Evolutionary conservation across 2,329 filamentous ascomycete genomes (phyloP).

Genomic region (Colletotrichum graminicola): DNA sequence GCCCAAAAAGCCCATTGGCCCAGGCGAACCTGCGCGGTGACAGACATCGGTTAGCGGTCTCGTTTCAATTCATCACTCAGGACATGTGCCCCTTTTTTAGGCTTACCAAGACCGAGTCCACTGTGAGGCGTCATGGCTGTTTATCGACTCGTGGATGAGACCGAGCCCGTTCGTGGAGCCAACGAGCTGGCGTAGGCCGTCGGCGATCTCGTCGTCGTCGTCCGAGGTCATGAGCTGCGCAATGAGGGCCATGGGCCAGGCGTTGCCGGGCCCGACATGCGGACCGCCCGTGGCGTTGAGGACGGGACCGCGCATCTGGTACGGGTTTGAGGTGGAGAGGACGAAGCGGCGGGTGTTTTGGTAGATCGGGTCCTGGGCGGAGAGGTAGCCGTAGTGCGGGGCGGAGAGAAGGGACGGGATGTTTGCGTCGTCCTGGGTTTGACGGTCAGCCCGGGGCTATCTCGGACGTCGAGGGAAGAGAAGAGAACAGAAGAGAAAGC

Average conservation of each 20-base stretch:
- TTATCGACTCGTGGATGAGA: constrained; percentile 84
- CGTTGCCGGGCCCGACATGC: constrained; percentile 72
- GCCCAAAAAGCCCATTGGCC: constrained; percentile 90
- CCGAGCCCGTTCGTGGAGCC: constrained; percentile 79
- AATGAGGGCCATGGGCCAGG: constrained; percentile 90
- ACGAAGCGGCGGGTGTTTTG: constrained; percentile 83
- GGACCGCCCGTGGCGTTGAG: constrained; percentile 66
- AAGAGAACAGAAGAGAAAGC: neutral
- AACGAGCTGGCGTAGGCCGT: constrained; percentile 73
- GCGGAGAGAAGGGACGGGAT: constrained; percentile 72
- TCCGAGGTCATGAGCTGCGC: constrained; percentile 83
- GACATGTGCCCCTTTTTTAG: neutral
- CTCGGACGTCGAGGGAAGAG: neutral
- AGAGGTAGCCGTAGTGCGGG: constrained; percentile 68
- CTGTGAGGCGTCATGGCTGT: constrained; percentile 67
- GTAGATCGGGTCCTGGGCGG: constrained; percentile 73
- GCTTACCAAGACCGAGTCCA: constrained; percentile 61
- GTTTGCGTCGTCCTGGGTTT: constrained; percentile 68
- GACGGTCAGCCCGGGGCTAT: neutral
- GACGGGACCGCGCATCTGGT: constrained; percentile 70
- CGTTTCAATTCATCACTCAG: neutral
- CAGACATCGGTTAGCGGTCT: neutral
- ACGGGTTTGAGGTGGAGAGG: constrained; percentile 78
- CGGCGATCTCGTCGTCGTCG: constrained; percentile 78
- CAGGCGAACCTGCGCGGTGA: constrained; percentile 79